A percentile compares a stretch with the other conserved stretches of the same genome.
phyloP scores from a whole-genome alignment of 768 basidiomycete species.

The Mycena capillaripes region DNA sequence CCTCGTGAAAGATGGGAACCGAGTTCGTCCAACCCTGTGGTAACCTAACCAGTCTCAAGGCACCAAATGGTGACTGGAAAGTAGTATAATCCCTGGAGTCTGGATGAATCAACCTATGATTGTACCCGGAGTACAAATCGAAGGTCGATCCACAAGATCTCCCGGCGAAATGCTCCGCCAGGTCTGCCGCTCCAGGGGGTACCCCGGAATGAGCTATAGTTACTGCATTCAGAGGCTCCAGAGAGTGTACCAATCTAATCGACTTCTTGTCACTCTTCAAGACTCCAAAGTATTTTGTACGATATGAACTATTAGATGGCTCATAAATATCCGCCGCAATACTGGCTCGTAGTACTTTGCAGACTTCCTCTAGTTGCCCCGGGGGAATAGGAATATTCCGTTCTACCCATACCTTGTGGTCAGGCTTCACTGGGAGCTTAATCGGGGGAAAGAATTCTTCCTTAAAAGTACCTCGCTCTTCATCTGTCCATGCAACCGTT shows the following conservation, averaged over 20 bases:
- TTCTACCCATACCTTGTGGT: conserved; percentile 18
- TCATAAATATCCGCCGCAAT: too few species aligned
- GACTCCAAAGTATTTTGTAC: too few species aligned
- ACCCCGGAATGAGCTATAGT: too few species aligned
- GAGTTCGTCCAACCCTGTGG: conserved; percentile 48
- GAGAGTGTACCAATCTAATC: too few species aligned
- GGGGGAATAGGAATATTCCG: conserved; percentile 39
- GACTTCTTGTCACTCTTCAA: too few species aligned
- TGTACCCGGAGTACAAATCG: conserved; percentile 44
- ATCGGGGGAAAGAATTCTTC: conserved; percentile 30
- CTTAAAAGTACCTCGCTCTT: not conserved
- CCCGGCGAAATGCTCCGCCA: too few species aligned
- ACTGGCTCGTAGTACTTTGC: not conserved
- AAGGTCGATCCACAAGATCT: conserved; percentile 13
- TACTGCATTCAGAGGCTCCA: too few species aligned
- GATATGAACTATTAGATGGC: too few species aligned
- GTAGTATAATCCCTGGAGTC: conserved; percentile 47
- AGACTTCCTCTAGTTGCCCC: conserved; percentile 37
- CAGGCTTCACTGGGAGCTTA: conserved; percentile 43
- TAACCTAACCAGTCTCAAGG: conserved; percentile 35
- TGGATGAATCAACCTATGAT: conserved; percentile 42
- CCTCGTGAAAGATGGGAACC: not conserved
- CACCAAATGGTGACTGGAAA: conserved; percentile 45
- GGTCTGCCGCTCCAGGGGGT: too few species aligned
- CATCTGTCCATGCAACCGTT: conserved; percentile 1